Conservation (phyloP, 257 asterid species). For the Gardenia jasminoides region DNA sequence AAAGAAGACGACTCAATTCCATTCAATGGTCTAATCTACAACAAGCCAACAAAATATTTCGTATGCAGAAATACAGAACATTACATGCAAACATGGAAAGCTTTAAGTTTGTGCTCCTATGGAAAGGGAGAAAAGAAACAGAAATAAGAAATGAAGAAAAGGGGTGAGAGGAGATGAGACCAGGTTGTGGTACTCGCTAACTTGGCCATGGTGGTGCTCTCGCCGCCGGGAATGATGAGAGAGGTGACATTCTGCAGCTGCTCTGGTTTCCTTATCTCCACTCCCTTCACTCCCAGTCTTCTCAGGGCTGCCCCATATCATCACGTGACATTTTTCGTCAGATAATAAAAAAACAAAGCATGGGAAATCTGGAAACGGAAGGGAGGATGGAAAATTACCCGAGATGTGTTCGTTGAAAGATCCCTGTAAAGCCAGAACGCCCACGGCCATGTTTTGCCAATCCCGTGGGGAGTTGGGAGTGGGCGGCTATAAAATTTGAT, state of each 20-base stretch:
- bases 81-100: too few relatives aligned
- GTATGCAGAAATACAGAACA: too few relatives aligned
- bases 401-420: slow-evolving; percentile 99
- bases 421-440: slow-evolving; percentile 96
- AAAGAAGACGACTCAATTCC: neutral
- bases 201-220: slow-evolving; percentile 99
- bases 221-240: slow-evolving; percentile 97
- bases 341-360: neutral
- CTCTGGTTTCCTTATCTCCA: slow-evolving; percentile 86
- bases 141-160: neutral
- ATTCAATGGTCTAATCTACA: neutral
- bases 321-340: neutral
- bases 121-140: too few relatives aligned
- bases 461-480: too few relatives aligned
- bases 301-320: slow-evolving; percentile 53
- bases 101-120: too few relatives aligned
- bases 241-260: slow-evolving; percentile 70
- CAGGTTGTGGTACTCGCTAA: slow-evolving; percentile 83
- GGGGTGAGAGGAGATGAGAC: slow-evolving; percentile 24
- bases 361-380: neutral
- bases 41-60: too few relatives aligned
- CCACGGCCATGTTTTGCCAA: slow-evolving; percentile 58
- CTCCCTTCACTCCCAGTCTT: slow-evolving; percentile 87
- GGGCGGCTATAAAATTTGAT: neutral
- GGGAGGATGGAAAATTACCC: slow-evolving; percentile 33